Conservation (phyloP, 2,329 filamentous ascomycete genomes). For the Amauroascus niger region DNA sequence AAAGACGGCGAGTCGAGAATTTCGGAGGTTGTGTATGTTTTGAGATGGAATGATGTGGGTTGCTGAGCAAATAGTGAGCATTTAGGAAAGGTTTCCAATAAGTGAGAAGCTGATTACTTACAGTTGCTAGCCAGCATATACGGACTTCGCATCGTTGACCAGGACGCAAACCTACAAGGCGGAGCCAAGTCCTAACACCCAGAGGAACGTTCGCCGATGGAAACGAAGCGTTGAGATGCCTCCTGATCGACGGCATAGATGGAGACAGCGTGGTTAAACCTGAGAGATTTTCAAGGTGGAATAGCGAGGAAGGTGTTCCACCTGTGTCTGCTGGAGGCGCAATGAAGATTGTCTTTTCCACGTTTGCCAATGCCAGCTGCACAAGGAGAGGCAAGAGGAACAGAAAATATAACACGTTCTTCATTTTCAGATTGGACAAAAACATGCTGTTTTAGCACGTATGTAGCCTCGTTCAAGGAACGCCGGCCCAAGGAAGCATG, state of each 20-base stretch:
- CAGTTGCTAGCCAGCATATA: constrained; percentile 86
- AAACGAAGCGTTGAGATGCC: constrained; percentile 58
- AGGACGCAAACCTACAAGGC: constrained; percentile 60
- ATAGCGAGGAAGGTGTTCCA: constrained; percentile 41
- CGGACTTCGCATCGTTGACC: constrained; percentile 80
- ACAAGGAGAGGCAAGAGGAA: constrained; percentile 17
- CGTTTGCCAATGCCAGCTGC: constrained; percentile 52
- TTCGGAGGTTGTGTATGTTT: constrained; percentile 51
- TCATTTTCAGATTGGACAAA: background rate
- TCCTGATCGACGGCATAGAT: constrained; percentile 47
- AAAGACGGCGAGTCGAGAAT: constrained; percentile 56
- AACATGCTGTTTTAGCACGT: constrained; percentile 20
- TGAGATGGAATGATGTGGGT: constrained; percentile 69
- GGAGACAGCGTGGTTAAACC: constrained; percentile 57
- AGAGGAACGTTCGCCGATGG: constrained; percentile 44
- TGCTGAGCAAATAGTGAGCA: constrained; percentile 47
- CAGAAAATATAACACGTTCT: constrained; percentile 8
- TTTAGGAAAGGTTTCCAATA: background rate
- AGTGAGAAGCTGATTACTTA: constrained; percentile 40
- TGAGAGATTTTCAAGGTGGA: constrained; percentile 38
- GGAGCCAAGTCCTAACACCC: constrained; percentile 65
- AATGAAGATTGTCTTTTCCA: constrained; percentile 83
- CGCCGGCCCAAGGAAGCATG: background rate
- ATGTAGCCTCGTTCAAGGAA: background rate
- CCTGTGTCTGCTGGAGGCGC: constrained; percentile 55